Conservation (phyloP, 345 rosid genomes). For the Draba incana region DNA sequence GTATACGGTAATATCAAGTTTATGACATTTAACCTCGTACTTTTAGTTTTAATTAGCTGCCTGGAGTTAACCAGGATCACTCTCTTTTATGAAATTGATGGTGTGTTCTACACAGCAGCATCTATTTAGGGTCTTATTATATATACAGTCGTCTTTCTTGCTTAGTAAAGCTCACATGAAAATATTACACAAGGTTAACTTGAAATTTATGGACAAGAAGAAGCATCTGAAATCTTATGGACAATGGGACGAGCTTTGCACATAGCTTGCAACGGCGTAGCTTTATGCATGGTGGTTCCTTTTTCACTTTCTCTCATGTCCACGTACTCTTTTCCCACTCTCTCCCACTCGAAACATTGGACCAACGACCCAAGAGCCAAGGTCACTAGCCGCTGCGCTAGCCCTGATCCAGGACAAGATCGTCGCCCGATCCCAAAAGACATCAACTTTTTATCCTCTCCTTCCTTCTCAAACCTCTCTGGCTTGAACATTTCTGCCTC, state of each 20-base stretch:
- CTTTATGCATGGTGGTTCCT: slow-evolving; percentile 42
- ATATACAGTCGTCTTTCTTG: no score
- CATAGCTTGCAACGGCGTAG: slow-evolving; percentile 38
- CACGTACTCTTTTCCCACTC: slow-evolving; percentile 22
- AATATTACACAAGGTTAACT: background rate
- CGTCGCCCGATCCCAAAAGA: slow-evolving; percentile 48
- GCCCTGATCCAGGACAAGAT: slow-evolving; percentile 45
- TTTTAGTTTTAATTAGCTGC: background rate
- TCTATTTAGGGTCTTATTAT: no score
- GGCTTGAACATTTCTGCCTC: slow-evolving; percentile 32
- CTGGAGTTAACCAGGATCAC: slow-evolving; percentile 2
- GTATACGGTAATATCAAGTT: background rate
- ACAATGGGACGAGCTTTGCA: slow-evolving; percentile 45
- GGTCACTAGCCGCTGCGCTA: slow-evolving; percentile 47
- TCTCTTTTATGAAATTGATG: background rate
- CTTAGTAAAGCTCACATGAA: background rate
- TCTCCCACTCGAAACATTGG: slow-evolving; percentile 46
- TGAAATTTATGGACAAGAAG: background rate
- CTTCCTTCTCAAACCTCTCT: slow-evolving; percentile 32
- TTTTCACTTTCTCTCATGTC: slow-evolving; percentile 46
- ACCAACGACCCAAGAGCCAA: slow-evolving; percentile 47
- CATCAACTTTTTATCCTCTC: slow-evolving; percentile 35
- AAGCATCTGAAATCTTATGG: background rate
- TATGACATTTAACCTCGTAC: background rate
- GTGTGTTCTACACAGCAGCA: no score